Evolutionary conservation across 257 asterid species (phyloP).

Genomic region (Ocimum tenuiflorum): DNA sequence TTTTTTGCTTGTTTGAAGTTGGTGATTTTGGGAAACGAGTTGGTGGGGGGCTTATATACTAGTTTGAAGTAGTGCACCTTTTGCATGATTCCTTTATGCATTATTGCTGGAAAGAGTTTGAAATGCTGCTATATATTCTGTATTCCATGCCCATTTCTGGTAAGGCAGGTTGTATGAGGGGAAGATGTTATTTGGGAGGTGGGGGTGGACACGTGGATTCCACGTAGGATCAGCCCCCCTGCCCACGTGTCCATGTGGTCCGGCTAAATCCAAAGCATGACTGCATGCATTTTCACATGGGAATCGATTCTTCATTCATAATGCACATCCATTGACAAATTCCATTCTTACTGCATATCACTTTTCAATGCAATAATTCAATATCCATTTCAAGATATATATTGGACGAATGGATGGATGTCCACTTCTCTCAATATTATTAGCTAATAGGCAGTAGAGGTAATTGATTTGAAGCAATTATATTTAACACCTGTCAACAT

Average conservation of each 20-base stretch:
- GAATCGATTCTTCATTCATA: slow-evolving; percentile 37
- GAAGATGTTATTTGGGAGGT: slow-evolving; percentile 31
- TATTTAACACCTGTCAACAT: too few species aligned
- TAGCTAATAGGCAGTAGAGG: too few species aligned
- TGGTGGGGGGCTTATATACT: slow-evolving; percentile 44
- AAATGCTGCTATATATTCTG: slow-evolving; percentile 33
- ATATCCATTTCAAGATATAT: slow-evolving; percentile 26
- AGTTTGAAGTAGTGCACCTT: slow-evolving; percentile 1
- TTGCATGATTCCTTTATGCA: slow-evolving; percentile 38
- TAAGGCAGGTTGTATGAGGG: slow-evolving; percentile 43
- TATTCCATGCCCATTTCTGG: slow-evolving; percentile 51
- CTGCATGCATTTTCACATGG: background rate
- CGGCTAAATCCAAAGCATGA: background rate
- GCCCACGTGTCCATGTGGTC: slow-evolving; percentile 9
- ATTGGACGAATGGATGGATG: background rate
- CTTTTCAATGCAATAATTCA: slow-evolving; percentile 37
- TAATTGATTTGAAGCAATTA: too few species aligned
- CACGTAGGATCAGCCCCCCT: background rate
- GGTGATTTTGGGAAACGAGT: slow-evolving; percentile 38
- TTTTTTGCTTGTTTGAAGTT: slow-evolving; percentile 19
- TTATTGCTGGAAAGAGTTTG: slow-evolving; percentile 11
- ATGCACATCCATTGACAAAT: slow-evolving; percentile 30
- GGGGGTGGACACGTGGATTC: background rate
- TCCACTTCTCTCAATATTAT: too few species aligned
- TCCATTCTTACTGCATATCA: slow-evolving; percentile 19